Base-by-base conservation (phyloP, 2,329 filamentous ascomycete genomes). In the Daldinia sp. region DNA sequence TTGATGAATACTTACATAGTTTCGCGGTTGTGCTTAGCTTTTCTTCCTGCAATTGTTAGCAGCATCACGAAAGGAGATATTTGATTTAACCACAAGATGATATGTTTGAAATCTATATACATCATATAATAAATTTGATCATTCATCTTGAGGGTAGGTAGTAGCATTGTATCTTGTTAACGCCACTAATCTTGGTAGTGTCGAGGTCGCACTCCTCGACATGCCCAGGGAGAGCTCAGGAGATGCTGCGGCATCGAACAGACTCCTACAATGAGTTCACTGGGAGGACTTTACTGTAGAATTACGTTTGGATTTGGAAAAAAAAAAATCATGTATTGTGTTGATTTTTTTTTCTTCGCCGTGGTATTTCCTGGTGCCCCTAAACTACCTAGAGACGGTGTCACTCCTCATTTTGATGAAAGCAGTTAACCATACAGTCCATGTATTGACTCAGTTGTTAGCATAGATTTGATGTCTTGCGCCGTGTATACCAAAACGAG, bases 1-100 rank as follows among this genome's bases (percentile, higher is more conserved):
- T 64, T 62, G 55, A 41, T 56, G 67, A 62, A 65, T 62, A 64
- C 48, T 13, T 50, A 20, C 13, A 23, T 59, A 37, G 51, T 54
- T 55, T 39, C 26, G 23, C 35, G 6, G 33, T 18, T 6, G 15
- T 18, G 13, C 18, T 48, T 44, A 30, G 28, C 42, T 50, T 39
- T 39, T 37, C 20, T 58, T 46, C 30, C 15, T 26, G 33, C 44
- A 28, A 54, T 33, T 20, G 18, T 6, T 60, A 35, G 33, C 37
- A 41, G 10, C n/a, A 26, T n/a, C 10, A 35, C 5, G 10, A 37
- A 20, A 60, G 15, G 30, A 20, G 18, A 44, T 3, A 50, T 20
- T 46, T 2, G n/a, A 26, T 39, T 33, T 23, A 51, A 23, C 48
- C 18, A 12, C 20, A n/a, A 13, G 3, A 37, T 30, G 41, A 18